Conservation (phyloP, 176 grass and related monocot genomes). For the Aegilops tauschii region DNA sequence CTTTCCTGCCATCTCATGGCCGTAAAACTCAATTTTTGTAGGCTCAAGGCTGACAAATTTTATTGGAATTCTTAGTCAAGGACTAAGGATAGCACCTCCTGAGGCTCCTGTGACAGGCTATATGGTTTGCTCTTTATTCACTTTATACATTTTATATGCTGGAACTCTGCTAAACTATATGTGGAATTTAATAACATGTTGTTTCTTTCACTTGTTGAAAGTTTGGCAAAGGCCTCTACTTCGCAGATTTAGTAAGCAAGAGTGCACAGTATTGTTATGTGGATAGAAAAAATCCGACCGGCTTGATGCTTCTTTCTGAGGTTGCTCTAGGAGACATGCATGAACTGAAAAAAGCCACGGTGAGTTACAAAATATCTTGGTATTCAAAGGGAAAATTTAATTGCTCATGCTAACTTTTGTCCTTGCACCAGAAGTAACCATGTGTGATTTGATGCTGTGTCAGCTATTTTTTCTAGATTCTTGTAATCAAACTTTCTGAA, state of each 20-base stretch:
- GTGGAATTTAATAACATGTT: slow-evolving; percentile 29
- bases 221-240: slow-evolving; percentile 98
- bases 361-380: slow-evolving; percentile 35
- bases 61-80: slow-evolving; percentile 95
- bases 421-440: slow-evolving; percentile 4
- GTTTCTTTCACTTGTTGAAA: slow-evolving; percentile 37
- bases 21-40: slow-evolving; percentile 37
- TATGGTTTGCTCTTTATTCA: slow-evolving; percentile 59
- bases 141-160: not conserved
- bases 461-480: slow-evolving; percentile 6
- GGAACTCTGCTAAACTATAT: not conserved
- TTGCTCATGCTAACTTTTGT: not conserved
- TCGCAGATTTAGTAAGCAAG: slow-evolving; percentile 94
- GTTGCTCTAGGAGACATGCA: slow-evolving; percentile 93
- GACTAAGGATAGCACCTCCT: slow-evolving; percentile 92
- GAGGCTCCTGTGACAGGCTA: slow-evolving; percentile 90
- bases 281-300: slow-evolving; percentile 73
- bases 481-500: not conserved
- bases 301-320: slow-evolving; percentile 96
- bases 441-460: not conserved
- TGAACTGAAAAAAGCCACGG: slow-evolving; percentile 85
- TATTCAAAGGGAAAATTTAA: not conserved
- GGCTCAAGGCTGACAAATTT: slow-evolving; percentile 97
- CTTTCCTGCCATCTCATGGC: not conserved
- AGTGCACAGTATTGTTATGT: slow-evolving; percentile 92